A percentile compares a stretch with the other conserved stretches of the same genome.
Evolutionary conservation across 805 yeast genomes (phyloP).

Genomic region (Priceomyces carsonii): DNA sequence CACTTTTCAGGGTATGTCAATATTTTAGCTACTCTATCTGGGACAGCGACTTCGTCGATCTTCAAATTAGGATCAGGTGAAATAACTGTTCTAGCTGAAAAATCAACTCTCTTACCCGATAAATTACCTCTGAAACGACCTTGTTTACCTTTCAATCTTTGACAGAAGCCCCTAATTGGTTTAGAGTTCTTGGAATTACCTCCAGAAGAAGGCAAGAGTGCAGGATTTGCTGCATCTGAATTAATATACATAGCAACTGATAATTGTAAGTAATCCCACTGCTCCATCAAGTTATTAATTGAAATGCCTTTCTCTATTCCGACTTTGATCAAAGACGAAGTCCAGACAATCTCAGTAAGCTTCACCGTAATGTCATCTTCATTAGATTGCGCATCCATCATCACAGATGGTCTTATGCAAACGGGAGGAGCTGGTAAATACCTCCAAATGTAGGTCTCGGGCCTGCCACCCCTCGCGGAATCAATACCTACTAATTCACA

Average conservation of each 20-base stretch:
- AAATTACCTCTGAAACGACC: conserved; percentile 98
- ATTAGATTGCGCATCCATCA: conserved; percentile 89
- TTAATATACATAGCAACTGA: conserved; percentile 97
- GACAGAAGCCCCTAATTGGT: conserved; percentile 94
- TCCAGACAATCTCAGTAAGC: conserved; percentile 95
- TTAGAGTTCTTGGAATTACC: conserved; percentile 56
- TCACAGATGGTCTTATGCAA: conserved; percentile 95
- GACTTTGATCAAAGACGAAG: conserved; percentile 89
- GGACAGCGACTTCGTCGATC: conserved; percentile 98
- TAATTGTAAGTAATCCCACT: conserved; percentile 96
- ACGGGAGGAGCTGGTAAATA: conserved; percentile 99
- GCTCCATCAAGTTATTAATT: conserved; percentile 93
- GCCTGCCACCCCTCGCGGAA: conserved; percentile 84
- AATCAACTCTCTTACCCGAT: conserved; percentile 98
- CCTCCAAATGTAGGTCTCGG: conserved; percentile 96
- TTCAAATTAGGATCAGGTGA: conserved; percentile 96
- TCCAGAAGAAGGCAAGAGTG: conserved; percentile 69
- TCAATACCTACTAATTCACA: conserved; percentile 93
- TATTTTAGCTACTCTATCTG: conserved; percentile 93
- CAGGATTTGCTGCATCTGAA: conserved; percentile 87
- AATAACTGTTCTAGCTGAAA: conserved; percentile 96
- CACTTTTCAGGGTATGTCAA: conserved; percentile 95
- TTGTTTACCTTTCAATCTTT: conserved; percentile 95
- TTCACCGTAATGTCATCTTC: conserved; percentile 98
- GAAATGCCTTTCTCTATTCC: conserved; percentile 95